Conservation (phyloP, 1,284 basidiomycete genomes). For the Ustilago crameri region DNA sequence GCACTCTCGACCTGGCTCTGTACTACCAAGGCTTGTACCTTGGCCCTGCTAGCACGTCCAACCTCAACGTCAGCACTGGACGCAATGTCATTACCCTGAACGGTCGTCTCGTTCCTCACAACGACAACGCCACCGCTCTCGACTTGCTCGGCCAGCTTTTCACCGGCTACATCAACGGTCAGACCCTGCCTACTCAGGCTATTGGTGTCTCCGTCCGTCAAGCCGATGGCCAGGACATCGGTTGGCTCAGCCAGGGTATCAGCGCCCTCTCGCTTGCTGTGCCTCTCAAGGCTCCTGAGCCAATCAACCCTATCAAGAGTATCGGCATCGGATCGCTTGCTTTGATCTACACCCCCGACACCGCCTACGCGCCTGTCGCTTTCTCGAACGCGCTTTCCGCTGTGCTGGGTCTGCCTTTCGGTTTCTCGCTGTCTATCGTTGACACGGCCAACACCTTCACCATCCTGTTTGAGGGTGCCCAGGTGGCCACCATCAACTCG, state of each 20-base stretch:
- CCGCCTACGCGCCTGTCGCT: conserved; percentile 75
- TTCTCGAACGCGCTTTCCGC: conserved; percentile 76
- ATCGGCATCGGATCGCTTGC: conserved; percentile 77
- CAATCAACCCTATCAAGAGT: conserved; percentile 77
- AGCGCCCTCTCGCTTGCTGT: conserved; percentile 74
- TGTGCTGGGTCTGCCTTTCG: conserved; percentile 78
- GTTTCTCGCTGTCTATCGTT: conserved; percentile 77
- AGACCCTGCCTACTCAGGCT: conserved; percentile 74
- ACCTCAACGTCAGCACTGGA: conserved; percentile 69
- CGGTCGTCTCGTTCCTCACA: conserved; percentile 75
- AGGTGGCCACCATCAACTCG: conserved; percentile 71
- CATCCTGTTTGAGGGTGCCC: conserved; percentile 74
- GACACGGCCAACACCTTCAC: conserved; percentile 75
- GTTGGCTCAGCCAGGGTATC: conserved; percentile 78
- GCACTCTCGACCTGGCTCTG: conserved; percentile 77
- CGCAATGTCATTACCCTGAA: conserved; percentile 75
- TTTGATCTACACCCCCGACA: conserved; percentile 74
- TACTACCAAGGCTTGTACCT: conserved; percentile 75
- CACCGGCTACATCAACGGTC: conserved; percentile 79
- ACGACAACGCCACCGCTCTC: conserved; percentile 71
- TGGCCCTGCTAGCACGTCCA: conserved; percentile 72
- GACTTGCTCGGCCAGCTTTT: conserved; percentile 75
- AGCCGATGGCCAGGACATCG: conserved; percentile 74
- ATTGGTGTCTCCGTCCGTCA: conserved; percentile 72
- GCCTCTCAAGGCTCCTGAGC: conserved; percentile 74